Base-by-base conservation (phyloP, 495 filamentous ascomycete genomes). In the Talaromyces wortmannii region DNA sequence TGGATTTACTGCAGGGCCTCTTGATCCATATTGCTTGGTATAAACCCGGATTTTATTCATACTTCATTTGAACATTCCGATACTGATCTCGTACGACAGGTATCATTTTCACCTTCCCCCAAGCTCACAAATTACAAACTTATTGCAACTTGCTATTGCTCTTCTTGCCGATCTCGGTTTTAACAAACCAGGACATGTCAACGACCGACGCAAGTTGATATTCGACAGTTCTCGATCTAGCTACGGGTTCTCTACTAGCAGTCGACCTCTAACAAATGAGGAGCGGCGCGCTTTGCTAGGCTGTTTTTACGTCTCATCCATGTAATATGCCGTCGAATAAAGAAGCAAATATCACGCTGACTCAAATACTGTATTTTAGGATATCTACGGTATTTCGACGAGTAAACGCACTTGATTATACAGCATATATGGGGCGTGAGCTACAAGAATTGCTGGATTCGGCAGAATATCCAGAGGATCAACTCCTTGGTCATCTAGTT, bases 11-110 rank as follows among this genome's bases (percentile, higher is more conserved):
- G 8, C 49, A n/a, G 30, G 50, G 50, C n/a, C 33, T 58, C 4
- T 45, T 58, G 3, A 46, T 58, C 8, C 56, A 58, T 16, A 31
- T 50, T n/a, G 50, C 56, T 11, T 58, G 56, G 56, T 49, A 54
- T n/a, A 46, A 46, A 40, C 53, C 53, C 8, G 50, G 6, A 53
- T 18, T 16, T 47, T 33, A 32, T 12, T 47, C 11, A 50, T 16
- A 17, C 2, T 11, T 13, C 31, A 30, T 18, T 23, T 23, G 23
- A 23, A 23, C 1, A 23, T 23, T 4, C 23, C 23, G 23, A 23
- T 4, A 4, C 23, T 23, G 4, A 23, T 23, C 2, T 23, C 23
- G 23, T 36, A 51, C 13, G 32, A 3, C 48, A 57, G 56, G 56
- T 57, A 57, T 30, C 56, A 57, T 46, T 23, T 23, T 32, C 56